Conservation (phyloP, 2,329 filamentous ascomycete species). For the Monilinia fructicola region DNA sequence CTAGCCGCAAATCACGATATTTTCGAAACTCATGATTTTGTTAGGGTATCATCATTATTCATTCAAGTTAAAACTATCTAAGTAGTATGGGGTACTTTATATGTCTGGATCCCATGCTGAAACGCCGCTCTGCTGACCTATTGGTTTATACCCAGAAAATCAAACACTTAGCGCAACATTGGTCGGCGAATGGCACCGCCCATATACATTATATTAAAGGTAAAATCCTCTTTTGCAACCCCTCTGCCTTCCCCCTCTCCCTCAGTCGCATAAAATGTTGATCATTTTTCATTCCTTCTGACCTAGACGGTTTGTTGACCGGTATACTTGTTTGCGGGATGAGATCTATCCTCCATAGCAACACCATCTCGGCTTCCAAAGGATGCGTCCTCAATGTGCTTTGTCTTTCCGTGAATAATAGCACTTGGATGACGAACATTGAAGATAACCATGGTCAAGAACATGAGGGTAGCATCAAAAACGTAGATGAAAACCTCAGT, state of each 20-base stretch:
- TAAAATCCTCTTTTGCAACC: not conserved
- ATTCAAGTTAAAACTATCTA: not conserved
- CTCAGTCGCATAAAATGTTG: not conserved
- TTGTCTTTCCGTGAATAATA: slow-evolving; percentile 11
- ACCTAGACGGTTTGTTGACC: not conserved
- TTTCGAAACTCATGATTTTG: not conserved
- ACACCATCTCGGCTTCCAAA: not conserved
- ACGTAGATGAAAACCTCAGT: slow-evolving; percentile 49
- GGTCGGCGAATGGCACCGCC: not conserved
- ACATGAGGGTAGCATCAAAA: slow-evolving; percentile 49
- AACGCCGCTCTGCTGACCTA: slow-evolving; percentile 3
- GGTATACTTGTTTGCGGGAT: not conserved
- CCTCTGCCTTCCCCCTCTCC: not conserved
- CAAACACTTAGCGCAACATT: not conserved
- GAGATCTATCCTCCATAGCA: not conserved
- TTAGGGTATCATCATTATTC: not conserved
- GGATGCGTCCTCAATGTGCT: not conserved
- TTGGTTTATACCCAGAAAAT: not conserved
- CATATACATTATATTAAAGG: not conserved
- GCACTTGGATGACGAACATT: slow-evolving; percentile 41
- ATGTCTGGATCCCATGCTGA: not conserved
- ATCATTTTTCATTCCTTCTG: not conserved
- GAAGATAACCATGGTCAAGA: slow-evolving; percentile 43
- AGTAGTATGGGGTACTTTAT: not conserved
- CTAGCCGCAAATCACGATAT: no score